Percentiles rank a stretch among this genome's conserved stretches.
Conservation (phyloP, 2,329 filamentous ascomycete species). For the Corinectria fuckeliana region DNA sequence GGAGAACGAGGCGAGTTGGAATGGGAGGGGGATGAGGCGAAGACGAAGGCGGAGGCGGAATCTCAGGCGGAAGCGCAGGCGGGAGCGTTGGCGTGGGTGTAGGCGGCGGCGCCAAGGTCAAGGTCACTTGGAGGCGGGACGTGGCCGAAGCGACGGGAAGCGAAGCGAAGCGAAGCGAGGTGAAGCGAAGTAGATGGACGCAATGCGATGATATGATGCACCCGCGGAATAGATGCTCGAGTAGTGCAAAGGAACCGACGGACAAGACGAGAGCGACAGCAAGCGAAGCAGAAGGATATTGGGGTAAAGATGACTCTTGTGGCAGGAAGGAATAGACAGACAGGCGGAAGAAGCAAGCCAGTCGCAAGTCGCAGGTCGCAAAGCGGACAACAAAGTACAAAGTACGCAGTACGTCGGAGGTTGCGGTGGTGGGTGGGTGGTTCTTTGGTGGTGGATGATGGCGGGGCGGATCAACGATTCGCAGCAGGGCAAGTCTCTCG, state of each 20-base stretch:
- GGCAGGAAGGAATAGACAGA: conserved; percentile 15
- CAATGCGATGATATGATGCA: conserved; percentile 13
- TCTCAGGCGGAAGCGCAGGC: background rate
- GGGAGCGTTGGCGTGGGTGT: background rate
- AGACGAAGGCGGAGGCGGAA: background rate
- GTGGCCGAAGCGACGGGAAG: background rate
- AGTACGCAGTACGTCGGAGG: conserved; percentile 9
- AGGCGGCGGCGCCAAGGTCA: too few relatives aligned
- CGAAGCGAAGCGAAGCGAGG: background rate
- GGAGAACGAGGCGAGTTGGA: conserved; percentile 19
- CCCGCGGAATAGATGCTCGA: background rate
- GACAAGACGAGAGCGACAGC: background rate
- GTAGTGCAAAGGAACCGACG: background rate
- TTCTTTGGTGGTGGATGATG: conserved; percentile 9
- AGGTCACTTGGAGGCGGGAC: conserved; percentile 1
- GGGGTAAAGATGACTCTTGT: too few relatives aligned
- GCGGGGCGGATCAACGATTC: conserved; percentile 37
- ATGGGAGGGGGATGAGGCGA: background rate
- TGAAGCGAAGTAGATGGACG: conserved; percentile 6
- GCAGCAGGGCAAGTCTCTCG: conserved; percentile 11
- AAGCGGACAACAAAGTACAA: background rate
- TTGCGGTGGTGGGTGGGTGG: conserved; percentile 26
- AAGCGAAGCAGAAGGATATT: background rate
- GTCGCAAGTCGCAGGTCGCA: conserved; percentile 20
- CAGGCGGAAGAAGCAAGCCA: conserved; percentile 25